A percentile compares a stretch with the other conserved stretches of the same genome.
Evolutionary conservation across 352 stramenopile species (phyloP).

Genomic region (Phytophthora ohioensis): DNA sequence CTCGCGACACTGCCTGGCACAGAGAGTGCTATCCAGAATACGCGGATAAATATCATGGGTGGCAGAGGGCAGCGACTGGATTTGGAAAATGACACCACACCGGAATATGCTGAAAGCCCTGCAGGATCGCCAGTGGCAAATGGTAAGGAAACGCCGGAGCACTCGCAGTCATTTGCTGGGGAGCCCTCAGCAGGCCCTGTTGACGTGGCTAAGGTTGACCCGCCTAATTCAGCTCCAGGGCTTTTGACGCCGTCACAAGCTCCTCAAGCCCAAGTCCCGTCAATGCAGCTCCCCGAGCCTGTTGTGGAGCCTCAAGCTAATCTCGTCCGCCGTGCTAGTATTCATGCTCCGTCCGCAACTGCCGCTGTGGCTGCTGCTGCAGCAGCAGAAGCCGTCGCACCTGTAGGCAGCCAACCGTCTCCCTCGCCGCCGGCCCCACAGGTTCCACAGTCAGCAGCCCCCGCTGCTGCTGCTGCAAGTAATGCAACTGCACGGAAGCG

Average conservation of each 20-base stretch:
- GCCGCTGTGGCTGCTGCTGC: conserved; percentile 25
- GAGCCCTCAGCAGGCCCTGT: conserved; percentile 8
- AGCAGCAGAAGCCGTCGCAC: conserved; percentile 13
- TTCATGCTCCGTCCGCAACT: conserved; percentile 31
- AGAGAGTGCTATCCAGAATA: conserved; percentile 93
- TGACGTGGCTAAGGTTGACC: conserved; percentile 19
- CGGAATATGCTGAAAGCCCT: conserved; percentile 49
- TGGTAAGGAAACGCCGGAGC: conserved; percentile 30
- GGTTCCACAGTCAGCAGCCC: conserved; percentile 2
- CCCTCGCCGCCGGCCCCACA: conserved; percentile 13
- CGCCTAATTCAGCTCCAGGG: conserved; percentile 41
- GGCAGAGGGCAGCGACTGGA: conserved; percentile 90
- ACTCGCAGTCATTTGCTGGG: conserved; percentile 42
- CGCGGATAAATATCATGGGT: conserved; percentile 92
- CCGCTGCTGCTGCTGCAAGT: background rate
- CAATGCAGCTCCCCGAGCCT: conserved; percentile 45
- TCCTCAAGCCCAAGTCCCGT: conserved; percentile 33
- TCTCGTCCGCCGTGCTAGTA: conserved; percentile 43
- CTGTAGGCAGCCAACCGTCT: conserved; percentile 21
- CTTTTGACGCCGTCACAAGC: conserved; percentile 43
- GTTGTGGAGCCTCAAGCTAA: conserved; percentile 35
- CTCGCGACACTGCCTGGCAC: conserved; percentile 89
- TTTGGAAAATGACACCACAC: conserved; percentile 64
- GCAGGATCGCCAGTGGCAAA: conserved; percentile 26
- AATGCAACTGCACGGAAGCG: conserved; percentile 51